Evolutionary conservation across 2,329 filamentous ascomycete species (phyloP), one percentile per base, ranked within the genome.

Genomic region (Calonectria montana): DNA sequence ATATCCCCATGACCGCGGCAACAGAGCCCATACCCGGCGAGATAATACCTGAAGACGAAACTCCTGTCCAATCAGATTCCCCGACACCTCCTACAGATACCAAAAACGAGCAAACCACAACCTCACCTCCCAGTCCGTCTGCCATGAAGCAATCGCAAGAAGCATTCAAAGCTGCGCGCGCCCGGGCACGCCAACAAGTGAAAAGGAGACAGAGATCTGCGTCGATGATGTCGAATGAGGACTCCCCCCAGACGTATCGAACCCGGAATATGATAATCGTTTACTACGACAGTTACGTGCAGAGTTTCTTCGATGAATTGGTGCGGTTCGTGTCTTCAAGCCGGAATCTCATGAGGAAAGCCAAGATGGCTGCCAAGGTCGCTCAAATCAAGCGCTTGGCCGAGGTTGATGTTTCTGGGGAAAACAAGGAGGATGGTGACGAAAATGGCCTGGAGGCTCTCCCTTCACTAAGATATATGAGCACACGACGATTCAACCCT

Each of bases 231-330:
- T 90, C 88, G 48, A 85, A 83, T 41, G 84, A 85, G 43, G 87
- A 89, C 13, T 81, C 84, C 2, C 81, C 86, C 1, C 82, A 86
- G 13, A 90, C 91, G 73, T 93, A 93, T 81, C 91, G 94, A 67
- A 91, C 91, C 4, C 90, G 93, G 75, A 92, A 89, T 69, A 93
- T 94, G 88, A 92, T 96, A 47, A 92, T 97, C 47, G 94, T 98
- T n/a, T 96, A 95, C 83, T 98, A 98, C 81, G 96, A 98, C 81
- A 94, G 93, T 76, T 92, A 94, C 73, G 92, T 97, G 4, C 95
- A 98, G 81, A 91, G 91, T 63, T 91, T 93, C 45, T 95, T 98
- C 75, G 95, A 97, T 78, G 88, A 93, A 67, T 85, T 98, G 62
- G 95, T 98, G 69, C 92, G 94, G 73, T 93, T 94, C 68, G 92